phyloP scores from a whole-genome alignment of 352 stramenopile species.

The Globisporangium nunn region DNA sequence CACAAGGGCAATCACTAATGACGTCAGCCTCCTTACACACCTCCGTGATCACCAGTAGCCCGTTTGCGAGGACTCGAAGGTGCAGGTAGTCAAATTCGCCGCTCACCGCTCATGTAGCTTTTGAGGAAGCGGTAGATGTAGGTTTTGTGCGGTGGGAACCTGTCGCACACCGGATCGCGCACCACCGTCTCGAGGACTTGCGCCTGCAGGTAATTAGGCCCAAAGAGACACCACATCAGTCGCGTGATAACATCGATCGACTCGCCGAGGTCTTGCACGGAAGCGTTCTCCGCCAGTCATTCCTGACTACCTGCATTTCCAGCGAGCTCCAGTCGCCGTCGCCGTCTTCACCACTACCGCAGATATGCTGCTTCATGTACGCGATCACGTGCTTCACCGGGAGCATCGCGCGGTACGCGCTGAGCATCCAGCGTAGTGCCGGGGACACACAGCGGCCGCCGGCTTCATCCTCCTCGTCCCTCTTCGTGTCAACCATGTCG shows the following conservation, averaged over 20 bases:
- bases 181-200: conserved; percentile 45
- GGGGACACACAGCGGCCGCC: no score
- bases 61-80: no score
- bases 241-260: no score
- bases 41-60: no score
- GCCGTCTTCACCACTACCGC: background rate
- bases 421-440: conserved; percentile 30
- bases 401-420: conserved; percentile 61
- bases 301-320: conserved; percentile 37
- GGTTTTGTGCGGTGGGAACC: conserved; percentile 47
- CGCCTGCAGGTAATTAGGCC: conserved; percentile 19
- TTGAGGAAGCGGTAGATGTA: conserved; percentile 77
- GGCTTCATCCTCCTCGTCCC: no score
- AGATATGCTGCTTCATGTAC: conserved; percentile 25
- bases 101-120: conserved; percentile 46
- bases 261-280: no score
- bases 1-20: no score
- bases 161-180: conserved; percentile 43
- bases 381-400: conserved; percentile 37
- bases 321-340: conserved; percentile 38
- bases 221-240: no score
- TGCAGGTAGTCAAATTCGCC: background rate
- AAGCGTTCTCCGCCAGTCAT: background rate
- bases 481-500: no score
- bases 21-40: no score